These are phyloP conservation scores for Blastobotrys capitulatus DNA, from an alignment of 1,139 yeast species.

Conservation along the genomic window DNA sequence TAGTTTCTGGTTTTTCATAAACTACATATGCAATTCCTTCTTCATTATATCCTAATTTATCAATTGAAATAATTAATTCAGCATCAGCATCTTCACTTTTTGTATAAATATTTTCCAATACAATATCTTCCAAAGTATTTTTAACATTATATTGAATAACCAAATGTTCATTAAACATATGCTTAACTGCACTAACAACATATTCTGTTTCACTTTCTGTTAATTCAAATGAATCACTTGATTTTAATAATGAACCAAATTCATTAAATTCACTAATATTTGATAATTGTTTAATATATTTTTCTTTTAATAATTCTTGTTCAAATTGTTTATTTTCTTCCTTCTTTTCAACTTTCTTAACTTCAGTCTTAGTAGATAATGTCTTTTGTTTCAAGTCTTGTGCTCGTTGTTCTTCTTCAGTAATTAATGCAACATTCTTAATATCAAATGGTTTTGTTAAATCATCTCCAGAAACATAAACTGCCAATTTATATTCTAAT, in stretches of 20 bases:
- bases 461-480: slow-evolving; percentile 56
- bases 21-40: slow-evolving; percentile 78
- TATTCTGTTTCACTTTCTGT: slow-evolving; percentile 94
- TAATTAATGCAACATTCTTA: slow-evolving; percentile 52
- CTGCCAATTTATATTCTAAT: slow-evolving; percentile 70
- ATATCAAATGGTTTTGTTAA: slow-evolving; percentile 69
- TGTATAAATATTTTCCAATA: slow-evolving; percentile 73
- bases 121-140: slow-evolving; percentile 75
- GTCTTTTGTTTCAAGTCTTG: slow-evolving; percentile 43
- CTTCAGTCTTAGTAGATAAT: slow-evolving; percentile 16
- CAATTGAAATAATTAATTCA: slow-evolving; percentile 73
- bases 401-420: slow-evolving; percentile 60
- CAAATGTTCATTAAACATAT: slow-evolving; percentile 67
- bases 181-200: slow-evolving; percentile 80
- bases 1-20: slow-evolving; percentile 56
- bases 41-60: slow-evolving; percentile 62
- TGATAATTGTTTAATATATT: slow-evolving; percentile 60
- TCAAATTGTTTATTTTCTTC: slow-evolving; percentile 28
- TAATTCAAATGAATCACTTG: slow-evolving; percentile 61
- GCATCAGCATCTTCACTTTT: slow-evolving; percentile 53
- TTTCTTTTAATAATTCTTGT: slow-evolving; percentile 42
- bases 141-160: slow-evolving; percentile 81
- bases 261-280: slow-evolving; percentile 59
- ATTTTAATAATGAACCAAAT: slow-evolving; percentile 72
- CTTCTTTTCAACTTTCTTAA: slow-evolving; percentile 7